Base-by-base conservation (phyloP, 768 basidiomycete genomes). In the Calocybe gangraenosa region DNA sequence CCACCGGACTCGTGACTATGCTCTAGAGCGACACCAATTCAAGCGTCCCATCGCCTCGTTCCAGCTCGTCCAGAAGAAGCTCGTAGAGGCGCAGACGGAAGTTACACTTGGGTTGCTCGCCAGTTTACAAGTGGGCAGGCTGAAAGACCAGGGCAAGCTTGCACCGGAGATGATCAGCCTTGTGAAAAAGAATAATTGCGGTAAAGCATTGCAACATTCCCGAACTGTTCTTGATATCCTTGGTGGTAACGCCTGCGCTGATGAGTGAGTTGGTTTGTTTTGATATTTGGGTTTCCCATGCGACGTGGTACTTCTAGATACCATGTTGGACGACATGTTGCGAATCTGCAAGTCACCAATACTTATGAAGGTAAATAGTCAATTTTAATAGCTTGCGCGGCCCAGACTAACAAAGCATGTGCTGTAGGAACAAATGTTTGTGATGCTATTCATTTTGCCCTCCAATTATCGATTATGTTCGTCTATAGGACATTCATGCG, bases 1-100 rank as follows among this genome's bases (percentile, higher is more conserved):
- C 33, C 61, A 74, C 25, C 79, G 79, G 32, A 79, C 93, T 0
- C 79, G 88, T 17, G 74, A 74, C 9, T 97, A 98, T 60, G 87
- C 92, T 8, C 77, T 96, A 25, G 90, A 96, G 59, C 78, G 94
- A 13, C 78, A 84, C 37, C 95, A 98, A 65, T 98, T 98, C 70
- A 74, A 80, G 18, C 81, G 86, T 30, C 92, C 93, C 0, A 72
- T 97, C 2, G 94, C 91, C 1, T 87, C 87, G 4, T 98, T 95
- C 81, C 95, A 98, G 65, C 82, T 98, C n/a, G 76, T 97, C 14
- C 94, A 97, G 64, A 95, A 95, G 79, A 98, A 98, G 66, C 76
- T 98, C 13, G 92, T 87, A 2, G 93, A 97, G 53, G 93, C 95
- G 10, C 86, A 92, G 52, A 89, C 84, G 1, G 92, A 96, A 58